Conservation (phyloP, 306 rosid genomes). For the Lathyrus tuberosus region DNA sequence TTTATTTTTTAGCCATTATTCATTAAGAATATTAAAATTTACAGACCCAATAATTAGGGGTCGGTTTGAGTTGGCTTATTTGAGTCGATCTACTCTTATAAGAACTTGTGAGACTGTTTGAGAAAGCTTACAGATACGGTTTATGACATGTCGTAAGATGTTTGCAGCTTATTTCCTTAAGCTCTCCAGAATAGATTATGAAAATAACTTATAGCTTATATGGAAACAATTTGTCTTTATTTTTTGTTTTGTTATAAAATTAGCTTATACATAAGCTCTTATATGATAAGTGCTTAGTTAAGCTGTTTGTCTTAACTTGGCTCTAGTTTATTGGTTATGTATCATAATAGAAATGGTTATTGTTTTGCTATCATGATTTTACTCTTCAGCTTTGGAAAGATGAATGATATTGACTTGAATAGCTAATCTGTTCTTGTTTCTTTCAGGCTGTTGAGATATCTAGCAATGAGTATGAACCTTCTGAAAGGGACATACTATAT, state of each 20-base stretch:
- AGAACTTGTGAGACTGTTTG: background rate
- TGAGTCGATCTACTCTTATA: background rate
- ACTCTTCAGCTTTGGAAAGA: slow-evolving; percentile 10
- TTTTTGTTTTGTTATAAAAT: background rate
- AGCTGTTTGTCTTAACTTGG: background rate
- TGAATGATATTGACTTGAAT: slow-evolving; percentile 13
- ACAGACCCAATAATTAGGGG: background rate
- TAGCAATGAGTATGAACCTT: slow-evolving; percentile 96
- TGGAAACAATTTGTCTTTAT: background rate
- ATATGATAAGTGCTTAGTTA: background rate
- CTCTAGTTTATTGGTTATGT: slow-evolving; percentile 8
- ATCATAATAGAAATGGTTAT: slow-evolving; percentile 3
- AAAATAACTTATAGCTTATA: background rate
- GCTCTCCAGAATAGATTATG: background rate
- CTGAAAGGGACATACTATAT: slow-evolving; percentile 84
- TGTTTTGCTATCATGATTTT: slow-evolving; percentile 24
- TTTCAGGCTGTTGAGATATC: slow-evolving; percentile 95
- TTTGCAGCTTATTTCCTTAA: background rate
- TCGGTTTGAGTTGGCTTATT: background rate
- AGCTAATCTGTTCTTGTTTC: slow-evolving; percentile 34
- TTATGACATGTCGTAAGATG: background rate
- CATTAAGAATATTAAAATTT: slow-evolving; percentile 6
- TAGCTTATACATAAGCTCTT: background rate
- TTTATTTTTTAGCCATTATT: background rate
- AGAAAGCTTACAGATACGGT: background rate